Base-by-base conservation (phyloP, 768 basidiomycete genomes). In the Myochromella boudieri region DNA sequence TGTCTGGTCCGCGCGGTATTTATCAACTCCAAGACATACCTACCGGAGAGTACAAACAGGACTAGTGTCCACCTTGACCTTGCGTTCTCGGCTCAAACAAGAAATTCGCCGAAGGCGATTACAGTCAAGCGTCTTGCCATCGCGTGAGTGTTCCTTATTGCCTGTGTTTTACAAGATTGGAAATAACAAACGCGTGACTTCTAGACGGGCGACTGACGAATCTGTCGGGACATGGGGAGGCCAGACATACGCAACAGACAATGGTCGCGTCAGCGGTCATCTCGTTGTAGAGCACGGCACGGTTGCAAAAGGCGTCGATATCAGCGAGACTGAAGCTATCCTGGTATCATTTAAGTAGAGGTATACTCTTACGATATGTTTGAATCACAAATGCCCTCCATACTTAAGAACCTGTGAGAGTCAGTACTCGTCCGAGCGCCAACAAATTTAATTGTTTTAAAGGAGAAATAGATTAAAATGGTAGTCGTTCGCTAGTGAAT, bases 221-320 rank as follows among this genome's bases (percentile, higher is more conserved):
- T 66, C 70, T n/a, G 76, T 75, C 15, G 44, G 83, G 44, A 78
- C 67, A 3, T 81, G 81, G 78, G 82, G 74, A 37, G 81, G 80
- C 1, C 78, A 76, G 53, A 76, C 72, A 0, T 82, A 79, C 44
- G 82, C 82, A 57, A 82, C 80, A 1, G 42, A 52, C 24, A 56
- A 75, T 40, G 78, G 67, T 1, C 68, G 60, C 31, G 66, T 71
- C 17, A 61, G 61, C 27, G 79, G 81, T 3, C 51, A 33, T 9
- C 46, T 68, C 26, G 55, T 48, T 5, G 53, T 65, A 1, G 62
- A 72, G 38, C 65, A 28, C 0, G 51, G 55, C 9, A 37, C 46
- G 6, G 60, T 78, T 25, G 38, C 57, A 4, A 54, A 41, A 4
- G 79, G 78, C 1, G 52, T 82, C 21, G 69, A 74, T 52, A 68